Base-by-base conservation (phyloP, 371 early-diverging fungal species). In the Apophysomyces elegans region DNA sequence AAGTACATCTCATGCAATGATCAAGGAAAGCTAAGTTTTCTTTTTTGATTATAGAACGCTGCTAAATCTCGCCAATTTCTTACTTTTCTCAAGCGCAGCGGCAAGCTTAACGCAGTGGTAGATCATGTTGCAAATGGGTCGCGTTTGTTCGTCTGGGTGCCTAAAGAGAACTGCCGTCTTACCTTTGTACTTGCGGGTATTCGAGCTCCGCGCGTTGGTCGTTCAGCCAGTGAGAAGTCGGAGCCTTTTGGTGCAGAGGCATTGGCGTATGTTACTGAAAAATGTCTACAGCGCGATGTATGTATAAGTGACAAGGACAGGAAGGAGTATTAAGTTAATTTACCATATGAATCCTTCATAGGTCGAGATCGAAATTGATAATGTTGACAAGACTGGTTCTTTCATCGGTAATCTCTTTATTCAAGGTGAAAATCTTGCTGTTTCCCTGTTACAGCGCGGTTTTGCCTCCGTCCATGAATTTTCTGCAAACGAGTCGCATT, bases 211-310 rank as follows among this genome's bases (percentile, higher is more conserved):
- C 88, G 86, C 67, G 90, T 85, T 9, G 89, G 89, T 37, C 87
- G 88, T 50, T 77, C 71, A 56, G 67, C 89, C 9, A 71, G 71
- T 35, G 94, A 94, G 61, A 89, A 86, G 57, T 77, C 90, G n/a
- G 97, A 98, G 66, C 93, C 96, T 4, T 93, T 86, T 71, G 97
- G 94, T 43, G 84, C 79, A 18, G 98, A 96, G 77, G 95, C 96
- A 0, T 74, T 91, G 37, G 87, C 85, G 4, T 91, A 86, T 72
- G 84, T 90, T 2, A 77, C 78, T 46, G 83, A 86, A 59, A 75
- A 78, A 35, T 83, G 84, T 66, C 85, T 96, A 64, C 98, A 98
- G 79, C 93, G 96, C 56, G 96, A 98, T 71, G 93, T 80, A 68
- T 67, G 70, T 56, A 26, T 26, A 26, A 2, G 6, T 1, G 16